Base-by-base conservation (phyloP, 2,329 filamentous ascomycete species). In the Sclerotinia nivalis region DNA sequence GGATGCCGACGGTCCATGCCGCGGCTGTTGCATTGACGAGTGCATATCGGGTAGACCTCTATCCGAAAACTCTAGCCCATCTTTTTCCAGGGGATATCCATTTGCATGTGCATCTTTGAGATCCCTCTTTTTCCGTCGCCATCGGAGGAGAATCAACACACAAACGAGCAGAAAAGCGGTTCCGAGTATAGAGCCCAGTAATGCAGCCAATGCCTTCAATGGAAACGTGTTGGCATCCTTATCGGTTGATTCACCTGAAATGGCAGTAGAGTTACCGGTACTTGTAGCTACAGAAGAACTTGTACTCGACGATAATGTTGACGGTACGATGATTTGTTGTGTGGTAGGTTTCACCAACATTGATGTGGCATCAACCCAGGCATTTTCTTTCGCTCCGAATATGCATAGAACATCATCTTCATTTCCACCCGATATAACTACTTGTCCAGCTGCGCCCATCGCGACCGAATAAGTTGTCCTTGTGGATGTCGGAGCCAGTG, bases 371-470 rank as follows among this genome's bases (percentile, higher is more conserved):
- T 97, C 89, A 31, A 91, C 80, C 95, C 95, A 98, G 59, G 84
- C 82, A 78, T 97, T 97, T 59, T 87, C 81, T 15, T 84, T 86
- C 58, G 89, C 88, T 76, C 97, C 85, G 80, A 97, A 98, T 71
- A 97, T 87, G 73, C 86, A 88, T 7, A 98, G 77, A 0, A 91
- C 85, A 71, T 91, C 86, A 1, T 73, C 37, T 28, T 71, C 62
- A 74, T 86, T 88, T 37, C 93, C 93, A 58, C 93, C 92, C n/a
- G 90, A 88, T 71, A 97, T 88, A 20, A 96, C 91, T 1, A 95
- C 87, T 73, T 90, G 81, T 4, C 91, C 92, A 72, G 86, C 81
- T 70, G 81, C 80, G 71, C 87, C 89, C 74, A 90, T 68, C 0
- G 93, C 91, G 22, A 97, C 79, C 0, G 92, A 90, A 76, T 88